These are phyloP conservation scores for Butyriboletus loyo DNA, from an alignment of 768 basidiomycete genomes.

Conservation along the genomic window DNA sequence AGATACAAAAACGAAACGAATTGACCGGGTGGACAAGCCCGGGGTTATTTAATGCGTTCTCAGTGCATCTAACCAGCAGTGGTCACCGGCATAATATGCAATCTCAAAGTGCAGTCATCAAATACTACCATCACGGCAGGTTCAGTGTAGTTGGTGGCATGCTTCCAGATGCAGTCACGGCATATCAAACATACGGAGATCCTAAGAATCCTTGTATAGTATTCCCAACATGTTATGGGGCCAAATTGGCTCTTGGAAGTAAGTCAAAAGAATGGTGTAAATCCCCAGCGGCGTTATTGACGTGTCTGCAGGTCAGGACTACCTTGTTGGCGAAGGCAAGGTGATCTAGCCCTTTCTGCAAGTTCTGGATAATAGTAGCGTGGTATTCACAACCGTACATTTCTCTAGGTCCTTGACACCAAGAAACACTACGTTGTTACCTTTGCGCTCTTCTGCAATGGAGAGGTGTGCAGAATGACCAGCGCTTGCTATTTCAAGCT, in stretches of 20 bases:
- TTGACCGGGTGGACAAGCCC: background rate
- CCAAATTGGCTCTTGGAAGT: slow-evolving; percentile 44
- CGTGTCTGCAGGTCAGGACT: slow-evolving; percentile 40
- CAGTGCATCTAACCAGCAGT: background rate
- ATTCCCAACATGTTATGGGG: slow-evolving; percentile 59
- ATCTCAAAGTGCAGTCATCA: slow-evolving; percentile 26
- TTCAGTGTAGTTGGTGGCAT: slow-evolving; percentile 50
- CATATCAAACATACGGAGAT: slow-evolving; percentile 56
- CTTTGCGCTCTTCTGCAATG: slow-evolving; percentile 56
- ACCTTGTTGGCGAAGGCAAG: slow-evolving; percentile 52
- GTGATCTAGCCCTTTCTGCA: slow-evolving; percentile 21
- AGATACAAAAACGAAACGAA: slow-evolving; percentile 4
- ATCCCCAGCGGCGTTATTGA: background rate
- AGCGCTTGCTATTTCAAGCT: background rate
- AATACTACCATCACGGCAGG: slow-evolving; percentile 56
- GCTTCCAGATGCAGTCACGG: slow-evolving; percentile 55
- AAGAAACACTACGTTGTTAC: slow-evolving; percentile 53
- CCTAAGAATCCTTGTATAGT: slow-evolving; percentile 53
- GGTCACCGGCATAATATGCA: slow-evolving; percentile 4
- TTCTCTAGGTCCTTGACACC: slow-evolving; percentile 44
- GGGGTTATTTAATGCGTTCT: background rate
- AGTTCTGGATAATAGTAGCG: background rate
- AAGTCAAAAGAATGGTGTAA: slow-evolving; percentile 14
- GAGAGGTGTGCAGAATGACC: slow-evolving; percentile 42
- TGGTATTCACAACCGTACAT: background rate